Percentiles rank a stretch among this genome's conserved stretches.
These are phyloP conservation scores for Gnomoniopsis smithogilvyi DNA, from an alignment of 2,329 filamentous ascomycete genomes.

Conservation along the genomic window DNA sequence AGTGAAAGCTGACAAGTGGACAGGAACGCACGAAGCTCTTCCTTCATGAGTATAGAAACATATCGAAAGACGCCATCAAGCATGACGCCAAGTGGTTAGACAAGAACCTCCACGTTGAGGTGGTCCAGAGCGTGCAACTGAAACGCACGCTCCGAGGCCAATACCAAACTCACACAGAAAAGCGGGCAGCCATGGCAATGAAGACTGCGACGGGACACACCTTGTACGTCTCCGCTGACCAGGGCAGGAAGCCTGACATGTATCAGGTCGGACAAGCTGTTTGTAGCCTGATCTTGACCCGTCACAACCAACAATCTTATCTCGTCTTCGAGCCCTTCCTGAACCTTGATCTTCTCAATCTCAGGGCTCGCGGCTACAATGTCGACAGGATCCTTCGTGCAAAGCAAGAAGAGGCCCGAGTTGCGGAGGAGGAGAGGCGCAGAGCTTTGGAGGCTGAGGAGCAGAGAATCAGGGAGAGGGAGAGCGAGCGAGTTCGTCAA, in stretches of 20 bases:
- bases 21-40: slow-evolving; percentile 82
- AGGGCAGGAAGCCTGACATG: slow-evolving; percentile 62
- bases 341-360: slow-evolving; percentile 75
- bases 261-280: slow-evolving; percentile 91
- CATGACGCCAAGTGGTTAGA: slow-evolving; percentile 91
- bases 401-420: slow-evolving; percentile 81
- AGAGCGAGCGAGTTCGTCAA: slow-evolving; percentile 46
- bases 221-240: slow-evolving; percentile 70
- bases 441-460: slow-evolving; percentile 72
- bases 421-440: slow-evolving; percentile 79
- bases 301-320: slow-evolving; percentile 84
- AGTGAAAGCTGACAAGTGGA: background rate
- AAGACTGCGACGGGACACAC: slow-evolving; percentile 54
- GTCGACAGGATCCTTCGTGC: slow-evolving; percentile 89
- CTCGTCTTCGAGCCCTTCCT: slow-evolving; percentile 90
- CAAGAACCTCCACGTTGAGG: slow-evolving; percentile 73
- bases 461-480: slow-evolving; percentile 57
- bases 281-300: slow-evolving; percentile 73
- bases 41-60: slow-evolving; percentile 70
- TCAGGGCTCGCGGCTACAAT: slow-evolving; percentile 89
- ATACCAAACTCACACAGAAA: slow-evolving; percentile 67
- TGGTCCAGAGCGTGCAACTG: slow-evolving; percentile 75
- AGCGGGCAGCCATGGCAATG: slow-evolving; percentile 67
- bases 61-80: slow-evolving; percentile 72
- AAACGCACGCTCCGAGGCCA: slow-evolving; percentile 72